Evolutionary conservation across 2,329 filamentous ascomycete species (phyloP), one percentile per base, ranked within the genome.

Genomic region (Blumeria hordei): DNA sequence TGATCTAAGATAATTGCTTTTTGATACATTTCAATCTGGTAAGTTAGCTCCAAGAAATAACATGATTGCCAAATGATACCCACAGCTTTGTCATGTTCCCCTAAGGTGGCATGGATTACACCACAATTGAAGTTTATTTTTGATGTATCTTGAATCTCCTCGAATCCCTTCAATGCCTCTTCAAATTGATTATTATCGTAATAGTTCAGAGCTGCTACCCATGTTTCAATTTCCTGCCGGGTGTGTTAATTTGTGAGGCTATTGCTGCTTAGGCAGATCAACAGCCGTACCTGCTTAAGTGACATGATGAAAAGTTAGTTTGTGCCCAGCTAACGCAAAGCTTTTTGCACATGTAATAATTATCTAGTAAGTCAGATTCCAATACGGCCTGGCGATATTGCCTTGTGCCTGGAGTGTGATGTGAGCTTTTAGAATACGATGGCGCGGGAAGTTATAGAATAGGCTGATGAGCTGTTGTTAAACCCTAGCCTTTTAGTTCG

Each of bases 101-200:
- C 92, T 16, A 98, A 74, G 0, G 92, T 96, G 41, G 92, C 92
- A 72, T 95, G 85, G 63, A 98, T 96, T 41, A 98, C 90, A 62
- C 92, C 92, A 69, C 90, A 93, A 66, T 98, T 98, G 74, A 98
- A 98, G 58, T 94, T 74, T 59, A 98, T 98, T 73, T 94, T 96
- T 62, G 92, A 95, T 0, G 92, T 98, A 67, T 96, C 92, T 58
- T 84, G 76, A 64, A 98, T 94, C 62, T 75, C 78, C 59, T 86
- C 84, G 66, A 98, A 96, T 58, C 85, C 78, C 62, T 74, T 77
- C 59, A 96, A 71, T 33, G 92, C 81, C 61, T 90, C 84, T 64
- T 96, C 90, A 69, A 94, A 96, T 65, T 98, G 87, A 70, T 94
- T 94, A 71, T 90, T 92, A 71, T 98, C 92, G 72, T 98, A 98